Conservation (phyloP, 257 asterid species). For the Solanum peruvianum region DNA sequence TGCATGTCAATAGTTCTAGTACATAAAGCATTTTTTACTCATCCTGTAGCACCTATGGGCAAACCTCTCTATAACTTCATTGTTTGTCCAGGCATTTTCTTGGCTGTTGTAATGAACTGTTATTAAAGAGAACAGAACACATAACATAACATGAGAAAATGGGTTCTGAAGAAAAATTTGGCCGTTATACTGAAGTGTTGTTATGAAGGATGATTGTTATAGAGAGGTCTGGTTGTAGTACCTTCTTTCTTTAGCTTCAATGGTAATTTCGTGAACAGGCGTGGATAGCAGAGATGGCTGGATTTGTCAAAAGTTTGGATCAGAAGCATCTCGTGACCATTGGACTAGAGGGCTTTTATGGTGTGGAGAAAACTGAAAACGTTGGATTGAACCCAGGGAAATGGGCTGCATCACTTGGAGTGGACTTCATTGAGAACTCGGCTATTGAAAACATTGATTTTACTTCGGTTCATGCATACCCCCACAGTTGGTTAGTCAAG, state of each 20-base stretch:
- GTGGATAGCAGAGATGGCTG: slow-evolving; percentile 49
- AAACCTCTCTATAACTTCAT: not conserved
- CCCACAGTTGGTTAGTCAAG: slow-evolving; percentile 42
- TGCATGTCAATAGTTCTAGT: not conserved
- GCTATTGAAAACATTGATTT: slow-evolving; percentile 39
- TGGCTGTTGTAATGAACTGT: not conserved
- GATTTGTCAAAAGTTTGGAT: slow-evolving; percentile 40
- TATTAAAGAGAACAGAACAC: not conserved
- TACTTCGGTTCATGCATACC: slow-evolving; percentile 57
- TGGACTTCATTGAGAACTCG: slow-evolving; percentile 41
- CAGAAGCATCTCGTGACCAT: slow-evolving; percentile 35
- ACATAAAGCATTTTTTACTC: not conserved
- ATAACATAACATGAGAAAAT: not conserved
- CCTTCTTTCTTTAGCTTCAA: not conserved
- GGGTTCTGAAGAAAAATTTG: not conserved
- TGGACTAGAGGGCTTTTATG: slow-evolving; percentile 52
- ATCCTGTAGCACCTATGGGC: not conserved
- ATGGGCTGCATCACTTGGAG: slow-evolving; percentile 55
- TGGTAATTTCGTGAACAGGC: slow-evolving; percentile 9
- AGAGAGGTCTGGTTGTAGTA: not conserved
- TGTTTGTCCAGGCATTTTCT: not conserved
- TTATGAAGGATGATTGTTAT: not conserved
- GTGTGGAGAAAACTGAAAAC: slow-evolving; percentile 18
- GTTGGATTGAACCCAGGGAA: slow-evolving; percentile 36
- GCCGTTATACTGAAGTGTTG: not conserved